A percentile compares a stretch with the other conserved stretches of the same genome.
Conservation (phyloP, 108 stramenopile genomes). For the Cyclotella sp. region DNA sequence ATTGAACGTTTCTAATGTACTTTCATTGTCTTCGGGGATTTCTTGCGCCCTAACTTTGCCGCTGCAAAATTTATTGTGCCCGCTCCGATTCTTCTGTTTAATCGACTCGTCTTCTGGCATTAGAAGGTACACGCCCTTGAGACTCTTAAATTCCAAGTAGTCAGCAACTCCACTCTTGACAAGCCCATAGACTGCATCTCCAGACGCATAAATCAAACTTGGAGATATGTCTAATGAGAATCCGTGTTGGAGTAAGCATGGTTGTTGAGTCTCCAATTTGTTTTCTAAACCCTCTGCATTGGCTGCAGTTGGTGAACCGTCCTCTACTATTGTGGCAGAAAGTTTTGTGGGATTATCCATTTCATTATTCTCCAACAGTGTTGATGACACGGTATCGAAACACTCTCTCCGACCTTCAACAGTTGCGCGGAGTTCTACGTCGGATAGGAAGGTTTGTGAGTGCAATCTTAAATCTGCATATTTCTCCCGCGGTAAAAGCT, state of each 20-base stretch:
- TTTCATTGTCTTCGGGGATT: background rate
- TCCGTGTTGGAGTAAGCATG: constrained; percentile 15
- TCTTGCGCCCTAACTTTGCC: background rate
- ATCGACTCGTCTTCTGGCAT: constrained; percentile 40
- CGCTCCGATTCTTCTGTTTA: constrained; percentile 5
- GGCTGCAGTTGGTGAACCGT: background rate
- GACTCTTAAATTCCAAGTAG: constrained; percentile 88
- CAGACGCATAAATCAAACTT: constrained; percentile 64
- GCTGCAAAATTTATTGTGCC: constrained; percentile 10
- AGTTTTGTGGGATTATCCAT: background rate
- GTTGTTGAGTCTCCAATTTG: constrained; percentile 18
- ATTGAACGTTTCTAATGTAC: background rate
- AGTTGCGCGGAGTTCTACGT: background rate
- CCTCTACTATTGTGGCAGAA: background rate
- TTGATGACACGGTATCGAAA: background rate
- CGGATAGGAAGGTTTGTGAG: constrained; percentile 37
- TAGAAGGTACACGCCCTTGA: constrained; percentile 70
- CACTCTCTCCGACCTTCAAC: background rate
- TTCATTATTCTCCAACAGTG: background rate
- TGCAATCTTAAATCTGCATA: constrained; percentile 38
- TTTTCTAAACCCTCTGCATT: background rate
- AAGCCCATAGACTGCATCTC: constrained; percentile 79
- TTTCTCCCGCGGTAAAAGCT: constrained; percentile 29
- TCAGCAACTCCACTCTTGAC: constrained; percentile 83
- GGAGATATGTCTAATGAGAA: constrained; percentile 80